These are phyloP conservation scores for Leishmania tropica DNA, from an alignment of 208 protist species.

Conservation along the genomic window DNA sequence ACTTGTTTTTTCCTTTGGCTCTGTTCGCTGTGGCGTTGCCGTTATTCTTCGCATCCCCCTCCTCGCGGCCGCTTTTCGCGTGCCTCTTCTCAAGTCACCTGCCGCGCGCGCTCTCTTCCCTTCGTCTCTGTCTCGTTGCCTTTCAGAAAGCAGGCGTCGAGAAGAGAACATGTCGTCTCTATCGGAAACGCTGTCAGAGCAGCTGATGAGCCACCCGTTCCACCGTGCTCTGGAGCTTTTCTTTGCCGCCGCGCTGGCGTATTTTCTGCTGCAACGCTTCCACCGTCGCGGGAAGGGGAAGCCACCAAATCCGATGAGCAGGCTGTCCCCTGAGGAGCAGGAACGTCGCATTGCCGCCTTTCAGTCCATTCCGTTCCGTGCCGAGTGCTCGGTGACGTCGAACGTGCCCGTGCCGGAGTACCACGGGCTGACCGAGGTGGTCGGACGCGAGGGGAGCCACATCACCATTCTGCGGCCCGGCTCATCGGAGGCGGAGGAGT, in stretches of 20 bases:
- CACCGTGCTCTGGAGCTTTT: conserved; percentile 71
- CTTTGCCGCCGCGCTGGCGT: conserved; percentile 53
- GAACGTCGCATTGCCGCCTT: conserved; percentile 75
- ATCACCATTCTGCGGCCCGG: conserved; percentile 50
- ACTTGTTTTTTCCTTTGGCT: neutral
- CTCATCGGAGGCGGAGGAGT: conserved; percentile 42
- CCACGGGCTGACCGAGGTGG: conserved; percentile 48
- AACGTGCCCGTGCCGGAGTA: conserved; percentile 53
- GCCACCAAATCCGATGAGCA: conserved; percentile 29
- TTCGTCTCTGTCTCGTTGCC: neutral
- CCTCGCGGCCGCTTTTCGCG: neutral
- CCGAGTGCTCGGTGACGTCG: conserved; percentile 34
- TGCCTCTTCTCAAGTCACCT: neutral
- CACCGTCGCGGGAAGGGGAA: conserved; percentile 13
- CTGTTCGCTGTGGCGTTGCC: too few species aligned
- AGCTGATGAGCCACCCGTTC: conserved; percentile 62
- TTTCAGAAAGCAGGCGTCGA: neutral
- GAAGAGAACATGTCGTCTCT: conserved; percentile 17
- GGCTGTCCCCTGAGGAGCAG: conserved; percentile 81
- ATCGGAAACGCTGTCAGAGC: conserved; percentile 19
- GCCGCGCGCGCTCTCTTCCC: neutral
- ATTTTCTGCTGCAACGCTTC: conserved; percentile 41
- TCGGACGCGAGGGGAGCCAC: conserved; percentile 56
- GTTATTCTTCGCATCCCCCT: neutral
- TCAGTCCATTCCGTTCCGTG: conserved; percentile 60